Base-by-base conservation (phyloP, 257 asterid species). In the Echites panduratus region DNA sequence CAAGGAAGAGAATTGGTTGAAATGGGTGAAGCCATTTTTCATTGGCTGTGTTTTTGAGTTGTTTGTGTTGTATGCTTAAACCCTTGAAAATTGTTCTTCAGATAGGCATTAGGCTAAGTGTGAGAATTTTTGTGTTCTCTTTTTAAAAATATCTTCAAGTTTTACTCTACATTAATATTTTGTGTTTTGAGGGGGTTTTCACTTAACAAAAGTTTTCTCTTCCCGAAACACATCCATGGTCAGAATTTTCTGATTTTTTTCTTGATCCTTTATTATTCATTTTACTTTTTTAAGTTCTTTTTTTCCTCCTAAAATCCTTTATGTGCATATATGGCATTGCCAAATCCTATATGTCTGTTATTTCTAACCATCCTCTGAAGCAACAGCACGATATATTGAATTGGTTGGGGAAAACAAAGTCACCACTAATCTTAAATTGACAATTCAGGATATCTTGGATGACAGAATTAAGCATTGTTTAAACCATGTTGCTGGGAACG, bases 401-500 rank as follows among this genome's bases (percentile, higher is more conserved):
- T 32, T 49, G 62, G 22, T 48, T 45, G 41, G 19, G 24, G 24
- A 11, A 17, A 32, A 16, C 41, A 35, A 17, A 63, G 26, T 10
- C 43, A 56, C 13, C 43, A 62, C 41, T 35, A 17, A 64, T 59
- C 22, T 62, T 44, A 53, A 41, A 26, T 47, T 76, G 70, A 56
- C 63, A 66, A 75, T 82, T 66, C 90, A 95, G 99, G 98, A 92
- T 82, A 96, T 95, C 59, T 76, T 90, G 87, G 86, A 87, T 61
- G 98, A 95, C 70, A 81, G 98, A 84, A 90, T 95, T 85, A 83
- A 70, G 27, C 80, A 95, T 74, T 95, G 99, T 84, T 83, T 95
- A 85, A 89, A 91, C 81, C 99, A 87, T 59, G 89, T 87, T 53
- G 89, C 89, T 38, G 98, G 99, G 14, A 84, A 90, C 59, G 89